Percentiles rank a stretch among this genome's conserved stretches.
Conservation (phyloP, 371 early-diverging fungal genomes). For the Sporodiniella umbellata region DNA sequence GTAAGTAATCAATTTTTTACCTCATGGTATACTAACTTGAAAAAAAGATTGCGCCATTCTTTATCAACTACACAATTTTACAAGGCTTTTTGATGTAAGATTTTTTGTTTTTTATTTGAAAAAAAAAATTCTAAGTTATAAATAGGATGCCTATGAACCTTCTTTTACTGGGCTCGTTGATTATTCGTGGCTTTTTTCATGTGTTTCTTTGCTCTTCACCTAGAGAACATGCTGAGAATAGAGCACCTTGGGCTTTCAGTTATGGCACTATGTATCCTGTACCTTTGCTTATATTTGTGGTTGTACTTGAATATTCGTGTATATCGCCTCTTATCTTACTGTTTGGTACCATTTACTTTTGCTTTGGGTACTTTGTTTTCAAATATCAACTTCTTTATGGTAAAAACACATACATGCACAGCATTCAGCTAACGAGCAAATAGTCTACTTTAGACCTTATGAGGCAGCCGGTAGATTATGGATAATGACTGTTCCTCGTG, state of each 20-base stretch:
- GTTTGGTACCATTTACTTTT: slow-evolving; percentile 78
- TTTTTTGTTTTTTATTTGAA: too few species aligned
- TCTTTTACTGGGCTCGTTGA: slow-evolving; percentile 52
- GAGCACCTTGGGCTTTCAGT: slow-evolving; percentile 57
- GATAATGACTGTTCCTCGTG: slow-evolving; percentile 75
- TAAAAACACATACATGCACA: slow-evolving; percentile 8
- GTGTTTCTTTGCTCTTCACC: slow-evolving; percentile 64
- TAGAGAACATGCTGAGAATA: slow-evolving; percentile 61
- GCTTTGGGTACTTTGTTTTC: slow-evolving; percentile 74
- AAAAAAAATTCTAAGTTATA: neutral
- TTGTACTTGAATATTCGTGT: slow-evolving; percentile 83
- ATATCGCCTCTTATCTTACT: slow-evolving; percentile 82
- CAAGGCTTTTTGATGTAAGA: slow-evolving; percentile 59
- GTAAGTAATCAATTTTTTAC: slow-evolving; percentile 10
- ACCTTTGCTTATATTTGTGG: slow-evolving; percentile 79
- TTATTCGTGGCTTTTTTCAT: slow-evolving; percentile 39
- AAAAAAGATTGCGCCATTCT: slow-evolving; percentile 71
- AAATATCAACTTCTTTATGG: slow-evolving; percentile 85
- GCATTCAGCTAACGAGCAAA: neutral
- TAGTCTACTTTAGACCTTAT: slow-evolving; percentile 79
- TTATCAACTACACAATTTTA: slow-evolving; percentile 72
- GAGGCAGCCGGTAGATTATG: slow-evolving; percentile 81
- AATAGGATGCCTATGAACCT: slow-evolving; percentile 61
- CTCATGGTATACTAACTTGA: neutral
- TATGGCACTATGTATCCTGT: slow-evolving; percentile 63